A percentile compares a stretch with the other conserved stretches of the same genome.
Conservation (phyloP, 2,329 filamentous ascomycete species). For the Keithomyces neogunnii region DNA sequence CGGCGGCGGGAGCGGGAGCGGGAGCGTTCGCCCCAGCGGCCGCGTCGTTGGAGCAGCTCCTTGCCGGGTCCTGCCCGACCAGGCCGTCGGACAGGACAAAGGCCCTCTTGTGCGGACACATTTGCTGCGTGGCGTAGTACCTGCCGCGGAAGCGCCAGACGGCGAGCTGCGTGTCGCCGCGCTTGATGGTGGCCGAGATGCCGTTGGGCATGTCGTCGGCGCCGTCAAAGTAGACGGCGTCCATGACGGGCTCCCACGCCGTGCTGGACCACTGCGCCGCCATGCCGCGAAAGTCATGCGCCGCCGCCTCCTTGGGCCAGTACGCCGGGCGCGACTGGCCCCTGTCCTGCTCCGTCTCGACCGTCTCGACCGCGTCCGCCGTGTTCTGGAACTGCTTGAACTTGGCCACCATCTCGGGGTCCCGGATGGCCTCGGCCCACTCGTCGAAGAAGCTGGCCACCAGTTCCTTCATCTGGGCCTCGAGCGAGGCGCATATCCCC, state of each 20-base stretch:
- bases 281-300: conserved; percentile 63
- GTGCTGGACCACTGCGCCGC: conserved; percentile 49
- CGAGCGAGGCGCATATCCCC: conserved; percentile 74
- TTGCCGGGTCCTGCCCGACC: conserved; percentile 54
- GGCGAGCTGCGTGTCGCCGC: conserved; percentile 81
- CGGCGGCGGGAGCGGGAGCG: conserved; percentile 3
- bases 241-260: conserved; percentile 73
- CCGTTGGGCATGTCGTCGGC: conserved; percentile 59
- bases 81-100: conserved; percentile 85
- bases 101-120: conserved; percentile 88
- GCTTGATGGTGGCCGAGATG: conserved; percentile 69
- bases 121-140: conserved; percentile 84
- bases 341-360: conserved; percentile 66
- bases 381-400: conserved; percentile 87
- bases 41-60: conserved; percentile 21
- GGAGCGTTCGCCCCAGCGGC: too few relatives aligned
- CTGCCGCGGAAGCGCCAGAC: conserved; percentile 74
- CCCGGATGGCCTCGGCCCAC: conserved; percentile 74
- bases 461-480: conserved; percentile 79
- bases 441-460: conserved; percentile 84
- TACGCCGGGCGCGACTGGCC: conserved; percentile 65
- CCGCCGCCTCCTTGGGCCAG: conserved; percentile 63
- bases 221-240: conserved; percentile 58
- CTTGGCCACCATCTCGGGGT: conserved; percentile 56
- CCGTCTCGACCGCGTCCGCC: conserved; percentile 54